These are phyloP conservation scores for Microthlaspi erraticum DNA, from an alignment of 345 rosid genomes.

Conservation along the genomic window DNA sequence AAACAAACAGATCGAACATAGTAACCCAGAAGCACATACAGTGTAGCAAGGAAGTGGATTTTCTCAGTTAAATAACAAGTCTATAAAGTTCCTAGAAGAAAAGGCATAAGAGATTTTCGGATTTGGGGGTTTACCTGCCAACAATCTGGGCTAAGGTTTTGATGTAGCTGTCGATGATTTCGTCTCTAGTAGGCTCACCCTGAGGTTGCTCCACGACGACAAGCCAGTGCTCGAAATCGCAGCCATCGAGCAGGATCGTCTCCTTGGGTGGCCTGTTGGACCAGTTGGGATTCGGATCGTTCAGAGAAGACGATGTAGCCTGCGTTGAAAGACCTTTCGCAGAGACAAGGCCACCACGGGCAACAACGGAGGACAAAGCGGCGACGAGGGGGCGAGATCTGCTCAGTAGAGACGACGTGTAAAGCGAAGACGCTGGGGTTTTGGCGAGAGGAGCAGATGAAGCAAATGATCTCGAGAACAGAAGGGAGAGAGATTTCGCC, in stretches of 20 bases:
- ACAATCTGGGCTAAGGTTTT: conserved; percentile 71
- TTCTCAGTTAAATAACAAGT: neutral
- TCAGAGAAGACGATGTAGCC: conserved; percentile 67
- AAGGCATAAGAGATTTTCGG: neutral
- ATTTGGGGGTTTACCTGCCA: conserved; percentile 61
- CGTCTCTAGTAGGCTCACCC: conserved; percentile 78
- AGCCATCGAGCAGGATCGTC: conserved; percentile 88
- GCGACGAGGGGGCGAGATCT: conserved; percentile 33
- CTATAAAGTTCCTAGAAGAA: neutral
- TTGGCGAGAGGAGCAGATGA: conserved; percentile 36
- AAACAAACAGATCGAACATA: conserved; percentile 9
- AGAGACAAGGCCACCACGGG: conserved; percentile 41
- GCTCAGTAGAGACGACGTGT: conserved; percentile 38
- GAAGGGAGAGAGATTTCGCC: conserved; percentile 43
- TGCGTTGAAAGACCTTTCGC: conserved; percentile 53
- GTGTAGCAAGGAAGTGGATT: neutral
- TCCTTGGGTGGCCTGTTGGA: conserved; percentile 92
- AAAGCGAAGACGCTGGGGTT: conserved; percentile 31
- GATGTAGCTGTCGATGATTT: conserved; percentile 75
- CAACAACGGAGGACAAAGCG: conserved; percentile 22
- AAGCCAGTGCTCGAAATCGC: conserved; percentile 97
- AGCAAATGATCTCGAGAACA: conserved; percentile 35
- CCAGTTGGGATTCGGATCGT: conserved; percentile 81
- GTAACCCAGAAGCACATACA: neutral
- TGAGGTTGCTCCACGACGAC: conserved; percentile 76